Evolutionary conservation across 2,329 filamentous ascomycete species (phyloP), one percentile per base, ranked within the genome.

Genomic region (Cadophora malorum): DNA sequence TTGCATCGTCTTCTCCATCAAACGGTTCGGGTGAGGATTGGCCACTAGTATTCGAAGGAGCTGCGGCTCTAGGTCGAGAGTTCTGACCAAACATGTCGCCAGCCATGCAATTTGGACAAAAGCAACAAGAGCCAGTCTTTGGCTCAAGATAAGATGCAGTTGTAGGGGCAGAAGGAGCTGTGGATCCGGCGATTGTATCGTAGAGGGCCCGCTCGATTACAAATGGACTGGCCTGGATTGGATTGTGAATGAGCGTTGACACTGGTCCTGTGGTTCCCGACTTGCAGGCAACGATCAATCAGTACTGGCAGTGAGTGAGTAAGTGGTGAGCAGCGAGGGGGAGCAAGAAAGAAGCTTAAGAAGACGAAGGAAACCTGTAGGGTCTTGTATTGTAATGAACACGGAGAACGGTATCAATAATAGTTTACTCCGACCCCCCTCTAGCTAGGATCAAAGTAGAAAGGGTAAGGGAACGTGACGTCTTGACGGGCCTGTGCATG

Each of bases 1-100:
- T 52, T 31, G 66, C 52, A n/a, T 75, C 74, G 12, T 76, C 75
- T 10, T 74, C 74, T 41, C 70, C 65, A 5, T 74, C 74, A 62
- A 75, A 74, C 4, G 67, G 68, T 25, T 76, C 74, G 8, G 74
- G 75, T 5, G 75, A 76, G 2, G 74, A 75, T 6, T 68, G 68
- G 19, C 65, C 65, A 55, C 69, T 74, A 19, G 70, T 68, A 12
- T 66, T 67, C 12, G 68, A 65, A 23, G 65, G 62, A 21, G 63
- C 69, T 61, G 70, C 69, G 61, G 72, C 64, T 56, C 69, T 70
- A 28, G 69, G 58, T 45, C 67, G 59, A n/a, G 66, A 21, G n/a
- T 63, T 62, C 49, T 72, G 71, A 35, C 63, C 66, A 63, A 69
- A 69, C 45, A 69, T 67, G 63, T 71, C 56, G 61, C 66, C 68